phyloP scores from a whole-genome alignment of 305 asterid genomes.

The Solanum hybrid region DNA sequence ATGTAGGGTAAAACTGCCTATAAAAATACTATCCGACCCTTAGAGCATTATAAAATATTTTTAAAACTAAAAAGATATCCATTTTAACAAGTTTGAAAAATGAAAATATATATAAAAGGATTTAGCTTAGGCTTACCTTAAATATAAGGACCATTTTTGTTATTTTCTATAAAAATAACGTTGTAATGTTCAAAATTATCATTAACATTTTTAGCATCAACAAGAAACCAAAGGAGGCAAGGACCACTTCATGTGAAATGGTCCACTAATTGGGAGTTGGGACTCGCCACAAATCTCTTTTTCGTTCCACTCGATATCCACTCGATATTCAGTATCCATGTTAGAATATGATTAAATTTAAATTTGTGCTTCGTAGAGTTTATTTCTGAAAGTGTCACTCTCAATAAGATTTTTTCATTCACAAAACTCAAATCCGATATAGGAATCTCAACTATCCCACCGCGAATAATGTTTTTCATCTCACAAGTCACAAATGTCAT shows the following conservation, averaged over 20 bases:
- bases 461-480: background rate
- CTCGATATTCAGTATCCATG: accelerated
- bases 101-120: background rate
- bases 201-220: background rate
- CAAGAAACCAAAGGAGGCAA: background rate
- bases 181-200: background rate
- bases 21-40: background rate
- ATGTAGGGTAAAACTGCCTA: background rate
- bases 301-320: accelerated
- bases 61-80: background rate
- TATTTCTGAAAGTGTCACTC: background rate
- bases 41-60: background rate
- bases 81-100: background rate
- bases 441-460: background rate
- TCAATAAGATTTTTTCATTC: background rate
- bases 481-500: background rate
- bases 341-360: background rate
- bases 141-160: background rate
- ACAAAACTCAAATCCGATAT: background rate
- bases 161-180: background rate
- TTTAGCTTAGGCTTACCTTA: background rate
- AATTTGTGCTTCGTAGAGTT: accelerated
- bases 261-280: background rate
- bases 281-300: background rate
- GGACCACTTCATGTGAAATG: background rate